Evolutionary conservation across 2,329 filamentous ascomycete genomes (phyloP).

Genomic region (Cytospora mali): DNA sequence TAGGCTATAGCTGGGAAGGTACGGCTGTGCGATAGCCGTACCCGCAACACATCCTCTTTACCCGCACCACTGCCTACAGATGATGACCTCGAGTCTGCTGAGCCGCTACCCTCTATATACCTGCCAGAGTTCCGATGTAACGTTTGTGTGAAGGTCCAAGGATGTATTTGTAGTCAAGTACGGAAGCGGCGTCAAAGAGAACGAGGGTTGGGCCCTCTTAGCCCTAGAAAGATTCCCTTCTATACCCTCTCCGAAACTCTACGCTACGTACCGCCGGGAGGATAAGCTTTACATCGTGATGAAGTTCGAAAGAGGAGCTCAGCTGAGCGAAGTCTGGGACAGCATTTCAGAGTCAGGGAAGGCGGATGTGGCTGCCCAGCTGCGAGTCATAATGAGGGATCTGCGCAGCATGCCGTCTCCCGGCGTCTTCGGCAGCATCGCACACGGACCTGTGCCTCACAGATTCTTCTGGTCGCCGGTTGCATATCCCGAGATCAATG

Average conservation of each 20-base stretch:
- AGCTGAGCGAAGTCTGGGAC: constrained; percentile 6
- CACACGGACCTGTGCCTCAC: constrained; percentile 12
- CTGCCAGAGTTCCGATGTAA: too few relatives aligned
- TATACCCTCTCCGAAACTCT: constrained; percentile 20
- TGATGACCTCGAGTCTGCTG: too few relatives aligned
- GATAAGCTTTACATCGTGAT: constrained; percentile 23
- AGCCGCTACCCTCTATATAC: too few relatives aligned
- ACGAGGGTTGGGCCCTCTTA: constrained; percentile 25
- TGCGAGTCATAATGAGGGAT: not conserved
- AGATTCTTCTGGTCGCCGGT: constrained; percentile 11
- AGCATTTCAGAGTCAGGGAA: not conserved
- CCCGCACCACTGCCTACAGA: too few relatives aligned
- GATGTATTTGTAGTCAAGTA: constrained; percentile 27
- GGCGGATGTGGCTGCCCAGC: not conserved
- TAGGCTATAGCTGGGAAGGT: too few relatives aligned
- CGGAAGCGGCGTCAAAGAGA: constrained; percentile 14
- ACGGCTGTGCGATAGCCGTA: too few relatives aligned
- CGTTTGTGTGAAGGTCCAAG: too few relatives aligned
- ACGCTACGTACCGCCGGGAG: constrained; percentile 25
- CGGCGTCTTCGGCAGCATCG: constrained; percentile 10
- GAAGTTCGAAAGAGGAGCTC: constrained; percentile 18
- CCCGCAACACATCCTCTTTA: too few relatives aligned
- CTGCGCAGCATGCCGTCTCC: constrained; percentile 5
- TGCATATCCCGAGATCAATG: constrained; percentile 12
- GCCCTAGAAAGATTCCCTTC: constrained; percentile 11